Evolutionary conservation across 73 alveolate species (phyloP), one percentile per base, ranked within the genome.

Genomic region (Tetrahymena elliotti): DNA sequence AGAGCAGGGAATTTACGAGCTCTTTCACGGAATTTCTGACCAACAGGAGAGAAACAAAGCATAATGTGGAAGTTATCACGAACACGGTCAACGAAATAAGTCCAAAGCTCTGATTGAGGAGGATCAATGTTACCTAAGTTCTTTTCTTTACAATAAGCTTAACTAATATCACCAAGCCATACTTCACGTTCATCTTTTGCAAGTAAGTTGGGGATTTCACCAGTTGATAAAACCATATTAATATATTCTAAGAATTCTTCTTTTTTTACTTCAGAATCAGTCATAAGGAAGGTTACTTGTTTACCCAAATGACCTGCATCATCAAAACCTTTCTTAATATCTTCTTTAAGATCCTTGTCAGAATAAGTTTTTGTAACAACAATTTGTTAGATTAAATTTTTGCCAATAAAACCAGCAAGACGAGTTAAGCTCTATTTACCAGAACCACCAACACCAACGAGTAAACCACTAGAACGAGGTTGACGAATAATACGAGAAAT

Each of bases 381-480:
- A 95, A 99, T 99, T 97, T 98, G 97, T 97, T 95, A 97, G 97
- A 96, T 94, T 36, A 96, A 83, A 38, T 97, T 97, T 93, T 98
- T 97, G 93, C 98, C 97, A 83, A 98, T 98, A 68, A 41, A 92
- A 83, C 99, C 99, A 20, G 99, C 99, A 84, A 99, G 99, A 96
- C 99, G 98, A 94, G 99, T 99, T 96, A 99, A 97, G 41, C 99
- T 97, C 97, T 99, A 99, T 97, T 99, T 99, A 93, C 99, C 99
- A 24, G 99, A 99, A 94, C 99, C 99, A 53, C 99, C 99, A 31
- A 99, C 99, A 94, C 99, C 99, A 92, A 99, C 99, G 68, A 99
- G 95, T 97, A 99, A 97, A 83, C 98, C 98, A 95, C 98, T 98
- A 38, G 99, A 99, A 95, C 99, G 98, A 94, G 98, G 99, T 96